A percentile compares a stretch with the other conserved stretches of the same genome.
Evolutionary conservation across 306 rosid species (phyloP).

Genomic region (Quercus aquifolioides): DNA sequence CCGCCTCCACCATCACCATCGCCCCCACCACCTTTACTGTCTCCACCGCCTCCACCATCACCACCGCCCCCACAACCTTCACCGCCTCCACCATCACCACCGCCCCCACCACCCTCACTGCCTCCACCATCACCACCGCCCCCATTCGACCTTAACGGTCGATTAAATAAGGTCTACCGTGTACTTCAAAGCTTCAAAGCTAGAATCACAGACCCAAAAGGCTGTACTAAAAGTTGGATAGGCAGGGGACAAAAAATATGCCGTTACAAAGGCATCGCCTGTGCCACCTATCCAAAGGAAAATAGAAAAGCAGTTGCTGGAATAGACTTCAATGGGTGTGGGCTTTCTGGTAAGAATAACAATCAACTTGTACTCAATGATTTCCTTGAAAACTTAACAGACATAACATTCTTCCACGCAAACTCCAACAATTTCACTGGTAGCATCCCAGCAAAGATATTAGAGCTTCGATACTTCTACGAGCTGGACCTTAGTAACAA

Average conservation of each 20-base stretch:
- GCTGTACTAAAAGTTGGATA: slow-evolving; percentile 20
- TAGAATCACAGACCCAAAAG: background rate
- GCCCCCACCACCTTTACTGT: fast-evolving
- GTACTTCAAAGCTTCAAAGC: slow-evolving; percentile 23
- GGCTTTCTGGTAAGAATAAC: too few relatives aligned
- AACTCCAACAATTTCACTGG: slow-evolving; percentile 67
- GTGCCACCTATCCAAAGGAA: too few relatives aligned
- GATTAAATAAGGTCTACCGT: slow-evolving; percentile 8
- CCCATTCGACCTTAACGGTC: background rate
- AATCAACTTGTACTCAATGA: background rate
- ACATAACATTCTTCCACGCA: slow-evolving; percentile 62
- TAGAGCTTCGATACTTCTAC: slow-evolving; percentile 16
- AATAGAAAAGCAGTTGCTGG: slow-evolving; percentile 70
- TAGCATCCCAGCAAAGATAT: slow-evolving; percentile 1
- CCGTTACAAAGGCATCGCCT: slow-evolving; percentile 14
- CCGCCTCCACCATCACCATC: background rate
- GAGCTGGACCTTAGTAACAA: slow-evolving; percentile 85
- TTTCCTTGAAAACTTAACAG: slow-evolving; percentile 25
- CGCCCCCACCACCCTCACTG: fast-evolving
- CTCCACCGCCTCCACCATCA: too few relatives aligned
- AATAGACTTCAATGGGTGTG: slow-evolving; percentile 41
- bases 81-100: background rate
- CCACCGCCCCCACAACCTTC: background rate
- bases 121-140: background rate
- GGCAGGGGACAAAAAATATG: fast-evolving